phyloP scores from a whole-genome alignment of 1,284 basidiomycete species.

The Coniferiporia weirii region DNA sequence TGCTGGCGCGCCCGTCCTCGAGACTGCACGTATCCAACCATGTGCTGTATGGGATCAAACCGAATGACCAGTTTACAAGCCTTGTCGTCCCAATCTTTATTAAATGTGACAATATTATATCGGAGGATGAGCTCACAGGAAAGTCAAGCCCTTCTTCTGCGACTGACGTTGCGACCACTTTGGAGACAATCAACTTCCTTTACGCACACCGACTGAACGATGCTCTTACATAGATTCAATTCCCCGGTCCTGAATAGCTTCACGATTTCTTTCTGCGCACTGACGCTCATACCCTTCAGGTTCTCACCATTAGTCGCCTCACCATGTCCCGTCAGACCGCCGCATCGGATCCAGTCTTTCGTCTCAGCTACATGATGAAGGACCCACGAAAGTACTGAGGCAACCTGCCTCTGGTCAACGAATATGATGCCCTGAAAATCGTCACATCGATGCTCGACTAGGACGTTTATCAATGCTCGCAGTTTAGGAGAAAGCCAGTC shows the following conservation, averaged over 20 bases:
- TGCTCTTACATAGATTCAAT: constrained; percentile 63
- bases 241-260: constrained; percentile 57
- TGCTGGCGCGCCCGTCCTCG: constrained; percentile 76
- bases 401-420: constrained; percentile 76
- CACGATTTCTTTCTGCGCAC: constrained; percentile 54
- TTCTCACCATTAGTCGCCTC: constrained; percentile 31
- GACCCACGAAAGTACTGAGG: constrained; percentile 60
- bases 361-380: constrained; percentile 55
- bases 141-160: constrained; percentile 89
- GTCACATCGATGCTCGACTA: constrained; percentile 48
- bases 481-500: constrained; percentile 73
- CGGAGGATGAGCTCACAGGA: constrained; percentile 41
- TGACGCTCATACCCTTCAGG: constrained; percentile 46
- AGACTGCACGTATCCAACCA: constrained; percentile 81
- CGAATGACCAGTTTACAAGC: constrained; percentile 81
- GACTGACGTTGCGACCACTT: constrained; percentile 79
- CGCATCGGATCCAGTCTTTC: constrained; percentile 51
- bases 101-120: constrained; percentile 8
- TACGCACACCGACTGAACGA: not conserved
- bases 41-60: constrained; percentile 70
- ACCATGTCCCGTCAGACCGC: constrained; percentile 68
- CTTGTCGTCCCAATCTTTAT: constrained; percentile 30
- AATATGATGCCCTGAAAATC: constrained; percentile 79
- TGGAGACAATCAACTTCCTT: not conserved
- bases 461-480: constrained; percentile 49